These are phyloP conservation scores for Cubamyces sp. DNA, from an alignment of 768 basidiomycete genomes.

Conservation along the genomic window DNA sequence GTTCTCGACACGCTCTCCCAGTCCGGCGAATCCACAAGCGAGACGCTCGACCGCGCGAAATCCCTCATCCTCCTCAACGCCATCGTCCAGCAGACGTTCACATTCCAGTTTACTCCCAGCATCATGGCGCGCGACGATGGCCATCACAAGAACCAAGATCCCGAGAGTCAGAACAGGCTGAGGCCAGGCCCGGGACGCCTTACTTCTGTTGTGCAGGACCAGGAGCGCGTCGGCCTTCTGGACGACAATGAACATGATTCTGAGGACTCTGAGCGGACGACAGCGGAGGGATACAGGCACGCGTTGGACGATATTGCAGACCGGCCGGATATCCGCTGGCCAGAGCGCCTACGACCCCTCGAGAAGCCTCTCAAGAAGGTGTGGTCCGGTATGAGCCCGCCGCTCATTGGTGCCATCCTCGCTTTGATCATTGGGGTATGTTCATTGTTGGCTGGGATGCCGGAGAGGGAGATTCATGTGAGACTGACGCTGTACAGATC, in stretches of 20 bases:
- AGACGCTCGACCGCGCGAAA: slow-evolving; percentile 32
- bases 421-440: slow-evolving; percentile 34
- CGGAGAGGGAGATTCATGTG: neutral
- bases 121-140: slow-evolving; percentile 29
- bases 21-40: slow-evolving; percentile 22
- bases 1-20: slow-evolving; percentile 29
- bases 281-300: slow-evolving; percentile 2
- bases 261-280: slow-evolving; percentile 9
- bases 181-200: slow-evolving; percentile 24
- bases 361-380: slow-evolving; percentile 30
- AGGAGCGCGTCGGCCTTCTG: slow-evolving; percentile 35
- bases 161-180: slow-evolving; percentile 19
- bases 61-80: slow-evolving; percentile 37
- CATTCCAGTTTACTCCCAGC: slow-evolving; percentile 34
- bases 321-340: slow-evolving; percentile 33
- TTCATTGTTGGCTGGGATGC: neutral
- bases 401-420: slow-evolving; percentile 34
- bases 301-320: slow-evolving; percentile 30
- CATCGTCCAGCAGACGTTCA: slow-evolving; percentile 36
- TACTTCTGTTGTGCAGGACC: slow-evolving; percentile 30
- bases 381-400: slow-evolving; percentile 29
- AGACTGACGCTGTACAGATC: slow-evolving; percentile 18
- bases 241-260: slow-evolving; percentile 24
- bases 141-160: slow-evolving; percentile 14
- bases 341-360: slow-evolving; percentile 18